A percentile compares a stretch with the other conserved stretches of the same genome.
Evolutionary conservation across 257 asterid genomes (phyloP).

Genomic region (Solanum bukasovii): DNA sequence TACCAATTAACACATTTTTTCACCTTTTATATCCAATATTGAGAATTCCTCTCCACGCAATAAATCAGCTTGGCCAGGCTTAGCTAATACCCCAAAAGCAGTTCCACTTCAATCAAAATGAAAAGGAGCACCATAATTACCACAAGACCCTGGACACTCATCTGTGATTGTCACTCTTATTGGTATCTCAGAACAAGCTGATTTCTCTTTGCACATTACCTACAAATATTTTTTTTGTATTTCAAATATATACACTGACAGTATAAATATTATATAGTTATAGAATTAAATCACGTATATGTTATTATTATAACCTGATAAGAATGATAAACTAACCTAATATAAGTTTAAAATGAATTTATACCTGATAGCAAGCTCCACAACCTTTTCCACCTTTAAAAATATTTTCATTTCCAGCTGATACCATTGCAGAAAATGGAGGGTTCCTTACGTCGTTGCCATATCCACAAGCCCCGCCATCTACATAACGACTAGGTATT

Average conservation of each 20-base stretch:
- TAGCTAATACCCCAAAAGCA: conserved; percentile 10
- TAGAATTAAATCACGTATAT: too few relatives aligned
- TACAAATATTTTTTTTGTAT: not conserved
- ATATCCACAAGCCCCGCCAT: conserved; percentile 39
- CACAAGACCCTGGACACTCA: conserved; percentile 14
- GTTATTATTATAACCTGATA: too few relatives aligned
- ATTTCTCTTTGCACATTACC: conserved; percentile 8
- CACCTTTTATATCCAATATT: conserved; percentile 3
- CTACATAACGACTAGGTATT: not conserved
- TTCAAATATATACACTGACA: not conserved
- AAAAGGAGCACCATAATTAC: not conserved
- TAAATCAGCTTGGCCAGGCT: conserved; percentile 4
- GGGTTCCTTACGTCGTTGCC: conserved; percentile 7
- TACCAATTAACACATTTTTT: not conserved
- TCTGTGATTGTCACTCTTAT: conserved; percentile 5
- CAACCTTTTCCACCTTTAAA: conserved; percentile 30
- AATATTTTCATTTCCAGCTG: conserved; percentile 24
- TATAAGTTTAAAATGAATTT: not conserved
- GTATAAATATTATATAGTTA: not conserved
- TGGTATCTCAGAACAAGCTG: conserved; percentile 12
- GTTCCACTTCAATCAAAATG: conserved; percentile 19
- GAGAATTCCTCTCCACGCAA: conserved; percentile 4
- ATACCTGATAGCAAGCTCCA: conserved; percentile 34
- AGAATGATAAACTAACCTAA: not conserved
- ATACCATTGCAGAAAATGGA: conserved; percentile 19